Evolutionary conservation across 768 basidiomycete species (phyloP).

Genomic region (Boletus rufocinnamomeus): DNA sequence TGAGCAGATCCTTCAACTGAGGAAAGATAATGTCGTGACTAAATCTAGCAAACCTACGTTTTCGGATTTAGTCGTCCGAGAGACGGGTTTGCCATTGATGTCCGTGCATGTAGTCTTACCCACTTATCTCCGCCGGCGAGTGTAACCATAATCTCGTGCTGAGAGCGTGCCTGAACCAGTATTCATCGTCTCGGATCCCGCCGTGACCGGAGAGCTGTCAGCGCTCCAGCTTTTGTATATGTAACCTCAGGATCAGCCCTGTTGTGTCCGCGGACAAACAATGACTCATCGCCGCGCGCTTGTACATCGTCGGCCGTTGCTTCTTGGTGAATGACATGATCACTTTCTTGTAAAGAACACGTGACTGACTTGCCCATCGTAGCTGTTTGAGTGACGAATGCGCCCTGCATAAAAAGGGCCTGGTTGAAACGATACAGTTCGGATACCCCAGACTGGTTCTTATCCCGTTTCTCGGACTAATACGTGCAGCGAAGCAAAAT

Average conservation of each 20-base stretch:
- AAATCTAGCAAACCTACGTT: constrained; percentile 29
- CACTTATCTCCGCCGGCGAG: constrained; percentile 39
- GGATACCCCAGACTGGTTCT: not conserved
- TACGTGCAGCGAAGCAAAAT: not conserved
- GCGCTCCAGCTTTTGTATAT: not conserved
- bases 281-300: not conserved
- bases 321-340: constrained; percentile 6
- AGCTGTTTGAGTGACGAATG: not conserved
- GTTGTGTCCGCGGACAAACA: not conserved
- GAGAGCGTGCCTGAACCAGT: not conserved
- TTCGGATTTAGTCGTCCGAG: constrained; percentile 40
- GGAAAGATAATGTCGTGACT: constrained; percentile 56
- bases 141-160: not conserved
- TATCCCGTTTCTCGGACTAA: not conserved
- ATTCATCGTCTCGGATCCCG: not conserved
- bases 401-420: not conserved
- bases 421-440: too few relatives aligned
- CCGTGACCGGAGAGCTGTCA: not conserved
- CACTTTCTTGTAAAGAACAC: constrained; percentile 1
- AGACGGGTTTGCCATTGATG: constrained; percentile 42
- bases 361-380: not conserved
- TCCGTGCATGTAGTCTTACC: constrained; percentile 58
- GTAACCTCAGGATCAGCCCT: not conserved
- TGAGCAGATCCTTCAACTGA: constrained; percentile 62
- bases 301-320: constrained; percentile 3